Evolutionary conservation across 192 early-diverging fungal species (phyloP).

Genomic region (Lunasporangiospora selenospora): DNA sequence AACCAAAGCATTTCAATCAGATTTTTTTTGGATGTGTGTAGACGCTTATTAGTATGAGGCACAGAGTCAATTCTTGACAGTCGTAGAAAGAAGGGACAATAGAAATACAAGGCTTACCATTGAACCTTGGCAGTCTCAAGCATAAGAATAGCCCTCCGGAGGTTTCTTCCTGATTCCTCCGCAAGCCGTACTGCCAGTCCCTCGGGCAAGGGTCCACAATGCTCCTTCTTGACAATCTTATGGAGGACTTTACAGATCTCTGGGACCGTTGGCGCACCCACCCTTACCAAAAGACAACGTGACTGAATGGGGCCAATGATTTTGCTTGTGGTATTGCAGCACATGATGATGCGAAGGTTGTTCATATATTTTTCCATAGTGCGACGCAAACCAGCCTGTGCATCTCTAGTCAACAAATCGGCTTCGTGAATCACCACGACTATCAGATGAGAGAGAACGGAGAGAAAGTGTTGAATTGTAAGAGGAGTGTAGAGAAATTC

Average conservation of each 20-base stretch:
- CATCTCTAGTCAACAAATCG: slow-evolving; percentile 85
- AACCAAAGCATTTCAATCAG: too few species aligned
- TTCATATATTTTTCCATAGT: slow-evolving; percentile 99
- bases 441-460: slow-evolving; percentile 27
- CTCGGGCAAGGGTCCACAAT: slow-evolving; percentile 64
- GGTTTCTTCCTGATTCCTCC: slow-evolving; percentile 74
- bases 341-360: slow-evolving; percentile 93
- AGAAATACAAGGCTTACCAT: slow-evolving; percentile 70
- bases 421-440: slow-evolving; percentile 96
- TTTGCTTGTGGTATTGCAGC: slow-evolving; percentile 87
- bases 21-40: too few species aligned
- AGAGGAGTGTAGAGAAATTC: too few species aligned
- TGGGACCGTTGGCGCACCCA: slow-evolving; percentile 78
- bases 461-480: background rate
- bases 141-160: slow-evolving; percentile 91
- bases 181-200: slow-evolving; percentile 73
- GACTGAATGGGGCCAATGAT: slow-evolving; percentile 94
- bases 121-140: slow-evolving; percentile 82
- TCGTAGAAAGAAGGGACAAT: too few species aligned
- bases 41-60: too few species aligned
- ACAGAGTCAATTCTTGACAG: too few species aligned
- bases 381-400: slow-evolving; percentile 95
- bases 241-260: slow-evolving; percentile 78
- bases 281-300: slow-evolving; percentile 88
- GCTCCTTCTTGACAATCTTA: slow-evolving; percentile 84